Conservation (phyloP, 1,284 basidiomycete species). For the Tausonia pullulans region DNA sequence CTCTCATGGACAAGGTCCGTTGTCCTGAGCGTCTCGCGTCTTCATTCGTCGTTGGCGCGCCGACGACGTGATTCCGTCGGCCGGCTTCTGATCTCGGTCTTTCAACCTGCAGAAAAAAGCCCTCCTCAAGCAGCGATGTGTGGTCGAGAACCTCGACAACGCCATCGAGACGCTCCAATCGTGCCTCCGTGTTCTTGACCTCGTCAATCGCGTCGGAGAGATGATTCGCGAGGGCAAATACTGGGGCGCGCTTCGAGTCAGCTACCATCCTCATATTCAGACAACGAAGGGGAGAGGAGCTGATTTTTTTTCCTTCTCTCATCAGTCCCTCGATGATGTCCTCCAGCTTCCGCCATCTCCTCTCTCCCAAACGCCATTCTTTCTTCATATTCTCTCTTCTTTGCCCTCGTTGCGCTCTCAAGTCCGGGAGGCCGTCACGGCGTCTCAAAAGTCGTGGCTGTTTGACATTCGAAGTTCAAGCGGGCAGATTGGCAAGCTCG, state of each 20-base stretch:
- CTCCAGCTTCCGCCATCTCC: slow-evolving; percentile 81
- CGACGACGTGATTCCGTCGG: too few relatives aligned
- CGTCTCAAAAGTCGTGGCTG: slow-evolving; percentile 94
- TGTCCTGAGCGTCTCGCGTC: background rate
- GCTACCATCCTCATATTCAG: slow-evolving; percentile 33
- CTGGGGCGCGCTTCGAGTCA: slow-evolving; percentile 86
- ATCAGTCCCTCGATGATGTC: slow-evolving; percentile 83
- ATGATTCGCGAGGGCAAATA: slow-evolving; percentile 89
- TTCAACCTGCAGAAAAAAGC: slow-evolving; percentile 50
- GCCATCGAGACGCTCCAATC: slow-evolving; percentile 90
- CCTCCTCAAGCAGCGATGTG: slow-evolving; percentile 79
- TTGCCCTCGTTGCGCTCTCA: slow-evolving; percentile 78
- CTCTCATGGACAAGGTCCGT: slow-evolving; percentile 64
- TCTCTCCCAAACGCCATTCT: slow-evolving; percentile 85
- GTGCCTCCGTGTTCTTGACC: slow-evolving; percentile 81
- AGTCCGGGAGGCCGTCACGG: slow-evolving; percentile 86
- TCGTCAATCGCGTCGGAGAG: slow-evolving; percentile 84
- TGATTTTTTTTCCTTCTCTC: background rate
- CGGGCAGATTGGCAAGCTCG: slow-evolving; percentile 72
- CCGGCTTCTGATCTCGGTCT: background rate
- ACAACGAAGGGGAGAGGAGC: too few relatives aligned
- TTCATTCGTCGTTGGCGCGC: too few relatives aligned
- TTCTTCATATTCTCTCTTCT: slow-evolving; percentile 80
- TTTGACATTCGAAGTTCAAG: slow-evolving; percentile 87
- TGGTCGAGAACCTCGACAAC: slow-evolving; percentile 86